Base-by-base conservation (phyloP, 2,329 filamentous ascomycete genomes). In the Alternaria sp. region DNA sequence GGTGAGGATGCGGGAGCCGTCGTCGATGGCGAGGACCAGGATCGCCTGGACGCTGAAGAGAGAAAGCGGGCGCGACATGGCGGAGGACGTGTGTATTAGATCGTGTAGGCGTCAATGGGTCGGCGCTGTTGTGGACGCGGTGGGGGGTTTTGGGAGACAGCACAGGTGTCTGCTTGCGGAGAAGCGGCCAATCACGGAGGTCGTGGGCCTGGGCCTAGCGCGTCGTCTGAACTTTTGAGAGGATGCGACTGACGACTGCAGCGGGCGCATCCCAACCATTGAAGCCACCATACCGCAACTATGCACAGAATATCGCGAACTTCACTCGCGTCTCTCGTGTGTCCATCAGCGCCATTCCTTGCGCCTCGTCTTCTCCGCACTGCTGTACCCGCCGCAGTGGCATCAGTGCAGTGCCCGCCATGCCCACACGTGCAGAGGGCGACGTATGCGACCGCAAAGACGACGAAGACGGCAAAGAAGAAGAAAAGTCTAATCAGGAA, bases 1-100 rank as follows among this genome's bases (percentile, higher is more conserved):
- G 77, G 93, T 89, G 80, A 97, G 93, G 83, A 98, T 92, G 81
- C 95, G 89, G 65, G 91, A 91, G 78, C 92, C 92, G 81, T 98
- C 95, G 82, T 97, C 93, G 65, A 90, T 90, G 76, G 91, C 79
- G 23, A 85, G 79, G 67, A 85, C 75, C 58, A 85, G 81, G 70
- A 85, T 83, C 28, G 84, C 84, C 69, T 84, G 83, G 70, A 86
- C 81, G 67, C 82, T 84, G 81, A 86, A 86, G 66, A 86, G 83
- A 52, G 84, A 85, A 72, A 86, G 83, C 56, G 85, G 85, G 64
- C 83, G 82, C 59, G 84, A 80, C 84, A 86, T 86, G 53, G 72
- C 73, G 57, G 36, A 5, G 32, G 49, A 15, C 15, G 28, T 47
- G 52, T 15, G 57, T 36, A 12, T 5, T 45, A 53, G 30, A 44